Evolutionary conservation across 2,329 filamentous ascomycete genomes (phyloP), one percentile per base, ranked within the genome.

Genomic region (Blumeria graminis): DNA sequence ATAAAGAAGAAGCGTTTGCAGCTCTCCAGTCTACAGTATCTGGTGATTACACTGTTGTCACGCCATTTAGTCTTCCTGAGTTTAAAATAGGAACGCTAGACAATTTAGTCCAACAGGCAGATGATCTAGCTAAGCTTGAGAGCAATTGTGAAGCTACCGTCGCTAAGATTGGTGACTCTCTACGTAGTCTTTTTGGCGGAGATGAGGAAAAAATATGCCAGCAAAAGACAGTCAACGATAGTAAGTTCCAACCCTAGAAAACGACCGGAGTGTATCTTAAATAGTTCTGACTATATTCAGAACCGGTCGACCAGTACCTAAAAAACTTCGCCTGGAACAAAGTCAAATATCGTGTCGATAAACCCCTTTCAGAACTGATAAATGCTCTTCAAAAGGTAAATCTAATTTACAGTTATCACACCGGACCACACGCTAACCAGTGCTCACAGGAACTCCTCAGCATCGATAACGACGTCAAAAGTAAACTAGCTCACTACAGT

Each of bases 81-180:
- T 95, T 98, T 77, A 98, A 96, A 74, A 94, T 98, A 68, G 92
- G 92, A 58, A 95, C 92, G 0, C 76, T 98, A 39, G 92, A 98
- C 71, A 87, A 85, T 41, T 76, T 98, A 57, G 88, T 98, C 48
- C 86, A 94, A 71, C 90, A 98, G 70, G 92, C 92, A 57, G 92
- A 98, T 66, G 92, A 96, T 66, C 74, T 98, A 56, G 77, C 82
- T 58, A 96, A 95, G 78, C 80, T 96, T 55, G 86, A 93, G 62
- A 69, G 75, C 38, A 76, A 78, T 38, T 94, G 88, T 68, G 80
- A 89, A 69, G 78, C 75, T 56, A 86, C 95, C 6, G 89, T 94
- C 41, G 76, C 76, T 63, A 96, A 95, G 72, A 86, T 96, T 39
- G 63, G 65, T 39, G 66, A 67, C 57, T 64, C 65, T 32, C 57